Evolutionary conservation across 2,329 filamentous ascomycete species (phyloP).

Genomic region (Hortaea sp.): DNA sequence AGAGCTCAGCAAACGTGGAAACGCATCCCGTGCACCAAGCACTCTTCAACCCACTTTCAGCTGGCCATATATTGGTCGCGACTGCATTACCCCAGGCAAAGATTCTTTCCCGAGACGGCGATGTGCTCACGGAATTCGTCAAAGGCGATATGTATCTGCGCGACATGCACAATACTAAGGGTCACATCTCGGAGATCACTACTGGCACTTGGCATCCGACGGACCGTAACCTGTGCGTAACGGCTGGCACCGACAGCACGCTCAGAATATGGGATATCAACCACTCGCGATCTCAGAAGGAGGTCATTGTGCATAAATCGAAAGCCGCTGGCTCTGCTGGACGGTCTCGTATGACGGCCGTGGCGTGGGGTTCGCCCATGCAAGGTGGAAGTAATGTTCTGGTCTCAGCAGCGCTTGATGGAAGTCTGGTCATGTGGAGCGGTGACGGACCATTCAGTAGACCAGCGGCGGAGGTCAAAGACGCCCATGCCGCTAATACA

Average conservation of each 20-base stretch:
- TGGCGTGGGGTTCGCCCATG: conserved; percentile 69
- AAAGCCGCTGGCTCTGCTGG: conserved; percentile 79
- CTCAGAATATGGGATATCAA: conserved; percentile 96
- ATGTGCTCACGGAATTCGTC: conserved; percentile 74
- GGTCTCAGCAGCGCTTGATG: conserved; percentile 75
- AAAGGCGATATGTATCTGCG: conserved; percentile 98
- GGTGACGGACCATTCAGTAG: conserved; percentile 79
- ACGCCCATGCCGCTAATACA: conserved; percentile 71
- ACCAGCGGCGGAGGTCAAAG: conserved; percentile 70
- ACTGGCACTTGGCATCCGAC: conserved; percentile 85
- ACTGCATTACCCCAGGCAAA: conserved; percentile 84
- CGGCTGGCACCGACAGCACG: conserved; percentile 89
- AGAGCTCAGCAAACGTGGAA: conserved; percentile 62
- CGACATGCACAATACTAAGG: conserved; percentile 96
- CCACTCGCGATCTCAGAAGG: conserved; percentile 77
- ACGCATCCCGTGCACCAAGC: conserved; percentile 81
- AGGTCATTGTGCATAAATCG: conserved; percentile 93
- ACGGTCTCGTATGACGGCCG: conserved; percentile 84
- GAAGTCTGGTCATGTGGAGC: conserved; percentile 82
- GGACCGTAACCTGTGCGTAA: conserved; percentile 75
- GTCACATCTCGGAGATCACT: conserved; percentile 85
- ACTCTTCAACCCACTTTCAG: conserved; percentile 74
- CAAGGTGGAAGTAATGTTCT: conserved; percentile 73
- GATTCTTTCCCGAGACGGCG: conserved; percentile 80
- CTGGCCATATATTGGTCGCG: conserved; percentile 72